phyloP scores from a whole-genome alignment of 2,329 filamentous ascomycete genomes.

The Phaeosphaeria sp. region DNA sequence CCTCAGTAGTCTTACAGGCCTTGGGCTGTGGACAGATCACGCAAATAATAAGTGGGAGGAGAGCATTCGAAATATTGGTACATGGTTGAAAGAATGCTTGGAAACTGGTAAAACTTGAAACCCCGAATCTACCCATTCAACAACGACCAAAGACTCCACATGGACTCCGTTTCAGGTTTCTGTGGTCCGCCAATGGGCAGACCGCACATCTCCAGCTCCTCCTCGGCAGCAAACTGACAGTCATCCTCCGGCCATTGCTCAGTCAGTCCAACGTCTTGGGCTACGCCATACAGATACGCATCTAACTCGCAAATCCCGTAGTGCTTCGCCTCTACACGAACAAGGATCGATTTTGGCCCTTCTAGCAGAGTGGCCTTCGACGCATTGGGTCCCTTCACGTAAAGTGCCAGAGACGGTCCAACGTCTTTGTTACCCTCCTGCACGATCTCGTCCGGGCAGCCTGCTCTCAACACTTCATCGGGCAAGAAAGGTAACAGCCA shows the following conservation, averaged over 20 bases:
- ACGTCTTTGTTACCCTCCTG: neutral
- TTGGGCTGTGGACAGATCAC: constrained; percentile 36
- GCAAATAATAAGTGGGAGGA: constrained; percentile 9
- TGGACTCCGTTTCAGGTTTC: neutral
- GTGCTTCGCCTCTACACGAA: constrained; percentile 18
- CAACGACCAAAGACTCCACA: neutral
- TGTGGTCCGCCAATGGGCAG: neutral
- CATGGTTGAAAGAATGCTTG: constrained; percentile 38
- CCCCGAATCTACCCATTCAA: neutral
- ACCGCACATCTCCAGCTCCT: neutral
- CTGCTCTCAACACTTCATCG: constrained; percentile 13
- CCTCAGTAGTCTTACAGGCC: constrained; percentile 17
- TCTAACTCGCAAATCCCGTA: constrained; percentile 10
- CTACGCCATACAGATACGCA: constrained; percentile 11
- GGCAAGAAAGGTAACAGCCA: constrained; percentile 13
- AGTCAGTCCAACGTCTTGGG: constrained; percentile 2
- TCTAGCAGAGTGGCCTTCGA: neutral
- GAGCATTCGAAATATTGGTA: constrained; percentile 26
- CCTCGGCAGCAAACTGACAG: neutral
- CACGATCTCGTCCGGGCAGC: neutral
- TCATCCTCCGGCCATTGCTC: constrained; percentile 6
- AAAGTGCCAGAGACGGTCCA: constrained; percentile 2
- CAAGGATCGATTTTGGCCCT: constrained; percentile 2
- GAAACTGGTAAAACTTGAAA: constrained; percentile 6
- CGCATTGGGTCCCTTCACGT: neutral